Percentiles rank a stretch among this genome's conserved stretches.
Conservation (phyloP, 2,329 filamentous ascomycete genomes). For the Aureobasidium sp. region DNA sequence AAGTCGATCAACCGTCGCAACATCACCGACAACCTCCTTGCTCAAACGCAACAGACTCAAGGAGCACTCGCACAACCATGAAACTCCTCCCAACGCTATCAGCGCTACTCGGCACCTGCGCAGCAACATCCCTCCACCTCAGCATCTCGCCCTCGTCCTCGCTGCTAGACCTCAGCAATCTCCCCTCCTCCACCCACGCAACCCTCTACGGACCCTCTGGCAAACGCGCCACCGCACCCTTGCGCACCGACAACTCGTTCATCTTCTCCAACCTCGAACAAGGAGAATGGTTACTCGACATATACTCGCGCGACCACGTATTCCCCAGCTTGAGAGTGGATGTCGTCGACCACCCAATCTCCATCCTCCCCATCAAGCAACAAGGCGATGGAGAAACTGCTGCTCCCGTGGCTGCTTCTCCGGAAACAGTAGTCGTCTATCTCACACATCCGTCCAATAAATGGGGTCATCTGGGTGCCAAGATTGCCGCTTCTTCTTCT, state of each 20-base stretch:
- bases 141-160: constrained; percentile 40
- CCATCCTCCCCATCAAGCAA: constrained; percentile 21
- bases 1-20: background rate
- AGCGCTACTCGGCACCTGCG: background rate
- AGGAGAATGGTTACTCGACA: constrained; percentile 73
- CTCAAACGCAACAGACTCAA: background rate
- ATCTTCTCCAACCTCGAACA: constrained; percentile 63
- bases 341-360: constrained; percentile 36
- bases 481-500: constrained; percentile 27
- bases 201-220: constrained; percentile 45
- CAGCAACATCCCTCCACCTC: constrained; percentile 41
- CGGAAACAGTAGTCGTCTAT: constrained; percentile 56
- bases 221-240: constrained; percentile 43
- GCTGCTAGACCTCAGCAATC: constrained; percentile 37
- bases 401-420: constrained; percentile 18
- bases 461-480: constrained; percentile 78
- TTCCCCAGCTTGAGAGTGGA: constrained; percentile 80
- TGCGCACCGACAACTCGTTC: constrained; percentile 63
- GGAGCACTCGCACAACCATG: background rate
- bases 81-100: background rate
- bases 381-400: constrained; percentile 12
- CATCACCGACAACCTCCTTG: background rate
- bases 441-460: constrained; percentile 84
- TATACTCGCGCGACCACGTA: constrained; percentile 64
- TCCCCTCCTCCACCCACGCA: constrained; percentile 52